phyloP scores from a whole-genome alignment of 1,139 yeast species.

The Candida sp. region DNA sequence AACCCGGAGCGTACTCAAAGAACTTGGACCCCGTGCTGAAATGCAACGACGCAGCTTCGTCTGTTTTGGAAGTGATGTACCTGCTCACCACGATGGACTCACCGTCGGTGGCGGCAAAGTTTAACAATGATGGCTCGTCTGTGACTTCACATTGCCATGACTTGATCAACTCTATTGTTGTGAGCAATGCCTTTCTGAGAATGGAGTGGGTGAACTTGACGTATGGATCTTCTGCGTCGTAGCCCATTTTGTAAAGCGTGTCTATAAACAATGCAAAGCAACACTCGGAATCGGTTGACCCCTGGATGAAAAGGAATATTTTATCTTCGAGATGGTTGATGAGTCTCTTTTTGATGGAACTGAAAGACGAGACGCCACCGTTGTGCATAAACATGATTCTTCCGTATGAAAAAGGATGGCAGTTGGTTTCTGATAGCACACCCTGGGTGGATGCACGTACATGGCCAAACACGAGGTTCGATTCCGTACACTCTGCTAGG shows the following conservation, averaged over 20 bases:
- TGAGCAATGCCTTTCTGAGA: conserved; percentile 69
- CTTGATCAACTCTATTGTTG: conserved; percentile 75
- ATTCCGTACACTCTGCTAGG: conserved; percentile 85
- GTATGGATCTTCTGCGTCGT: conserved; percentile 55
- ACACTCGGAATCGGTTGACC: conserved; percentile 96
- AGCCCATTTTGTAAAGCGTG: conserved; percentile 75
- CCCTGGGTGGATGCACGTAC: conserved; percentile 98
- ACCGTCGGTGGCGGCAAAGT: conserved; percentile 97
- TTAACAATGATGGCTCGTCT: conserved; percentile 82
- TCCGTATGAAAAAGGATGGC: conserved; percentile 93
- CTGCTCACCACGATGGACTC: conserved; percentile 86
- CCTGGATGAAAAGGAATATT: conserved; percentile 82
- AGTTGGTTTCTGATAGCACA: conserved; percentile 89
- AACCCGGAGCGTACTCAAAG: conserved; percentile 87
- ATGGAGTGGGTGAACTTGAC: conserved; percentile 52
- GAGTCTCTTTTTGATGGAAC: conserved; percentile 71
- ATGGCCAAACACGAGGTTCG: conserved; percentile 88
- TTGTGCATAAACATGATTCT: conserved; percentile 96
- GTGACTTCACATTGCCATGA: conserved; percentile 58
- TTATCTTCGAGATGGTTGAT: conserved; percentile 78
- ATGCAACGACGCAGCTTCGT: conserved; percentile 96
- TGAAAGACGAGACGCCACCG: conserved; percentile 85
- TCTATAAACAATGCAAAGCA: conserved; percentile 90
- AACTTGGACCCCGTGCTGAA: conserved; percentile 94
- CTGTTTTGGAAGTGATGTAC: conserved; percentile 85